Base-by-base conservation (phyloP, 768 basidiomycete genomes). In the Boletellus ananas region DNA sequence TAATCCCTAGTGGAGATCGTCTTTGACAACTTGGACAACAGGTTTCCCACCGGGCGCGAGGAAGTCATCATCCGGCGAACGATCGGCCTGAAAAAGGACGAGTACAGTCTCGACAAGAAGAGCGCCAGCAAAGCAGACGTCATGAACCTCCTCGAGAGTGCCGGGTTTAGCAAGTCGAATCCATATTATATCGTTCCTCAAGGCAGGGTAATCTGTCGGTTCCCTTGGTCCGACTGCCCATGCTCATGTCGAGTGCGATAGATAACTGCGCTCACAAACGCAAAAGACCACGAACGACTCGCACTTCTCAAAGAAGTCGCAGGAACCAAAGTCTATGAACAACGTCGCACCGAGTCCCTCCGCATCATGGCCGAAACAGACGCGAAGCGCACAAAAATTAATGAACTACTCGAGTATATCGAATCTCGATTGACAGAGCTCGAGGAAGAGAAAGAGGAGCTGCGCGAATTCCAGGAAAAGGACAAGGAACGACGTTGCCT, bases 111-210 rank as follows among this genome's bases (percentile, higher is more conserved):
- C 25, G 95, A 99, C 70, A 87, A 88, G 74, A 98, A 97, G 74
- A 92, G 87, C 54, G 87, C 89, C 0, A 89, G 84, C 68, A 96
- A 96, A 68, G 95, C 94, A 3, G 96, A 99, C 62, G 91, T 99
- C 17, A 95, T 96, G 91, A 94, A 92, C 62, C 75, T 98, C 21
- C 79, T 99, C 40, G 96, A 98, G 67, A 90, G 87, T 63, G 96
- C 96, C 1, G 95, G 96, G 1, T 99, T 99, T 74, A 93, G 90
- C 72, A 90, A 92, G 64, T 87, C 87, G n/a, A 99, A 98, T 63
- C 96, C 96, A 0, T 99, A 98, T 67, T 99, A 98, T 62, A 99
- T 99, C 57, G 95, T 98, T 0, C 96, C 96, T 2, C 96, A 99
- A 74, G 96, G 96, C 45, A 76, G 95, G 44, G 94, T 96, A 60